phyloP scores from a whole-genome alignment of 2,329 filamentous ascomycete genomes.

The Diplodia intermedia region DNA sequence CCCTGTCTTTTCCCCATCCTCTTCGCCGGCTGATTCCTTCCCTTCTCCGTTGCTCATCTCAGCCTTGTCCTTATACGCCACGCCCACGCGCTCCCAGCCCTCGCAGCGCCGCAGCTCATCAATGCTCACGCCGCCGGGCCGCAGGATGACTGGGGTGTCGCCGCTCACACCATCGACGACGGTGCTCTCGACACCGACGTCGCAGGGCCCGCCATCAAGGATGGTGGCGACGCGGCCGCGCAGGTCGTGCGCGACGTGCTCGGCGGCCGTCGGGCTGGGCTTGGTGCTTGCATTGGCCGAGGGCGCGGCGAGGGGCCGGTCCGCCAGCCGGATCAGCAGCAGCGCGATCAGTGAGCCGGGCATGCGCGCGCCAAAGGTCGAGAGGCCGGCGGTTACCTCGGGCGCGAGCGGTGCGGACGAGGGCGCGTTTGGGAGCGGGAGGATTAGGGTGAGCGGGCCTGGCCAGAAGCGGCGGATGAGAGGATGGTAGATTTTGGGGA shows the following conservation, averaged over 20 bases:
- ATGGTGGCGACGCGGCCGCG: constrained; percentile 83
- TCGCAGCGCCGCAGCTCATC: constrained; percentile 75
- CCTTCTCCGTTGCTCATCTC: constrained; percentile 57
- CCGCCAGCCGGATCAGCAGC: constrained; percentile 80
- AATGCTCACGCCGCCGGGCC: constrained; percentile 86
- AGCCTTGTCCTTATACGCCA: constrained; percentile 79
- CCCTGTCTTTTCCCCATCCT: constrained; percentile 74
- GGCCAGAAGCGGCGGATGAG: constrained; percentile 91
- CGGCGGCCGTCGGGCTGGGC: constrained; percentile 87
- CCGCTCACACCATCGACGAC: constrained; percentile 90
- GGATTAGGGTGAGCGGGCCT: constrained; percentile 87
- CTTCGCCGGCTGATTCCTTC: constrained; percentile 60
- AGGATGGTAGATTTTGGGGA: constrained; percentile 78
- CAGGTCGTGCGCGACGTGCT: constrained; percentile 87
- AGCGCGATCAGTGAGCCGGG: constrained; percentile 84
- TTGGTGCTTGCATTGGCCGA: constrained; percentile 95
- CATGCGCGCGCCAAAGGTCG: constrained; percentile 89
- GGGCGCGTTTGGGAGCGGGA: constrained; percentile 69
- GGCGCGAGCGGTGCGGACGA: constrained; percentile 74
- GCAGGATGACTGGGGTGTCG: constrained; percentile 77
- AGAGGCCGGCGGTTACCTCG: constrained; percentile 87
- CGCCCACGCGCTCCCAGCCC: constrained; percentile 81
- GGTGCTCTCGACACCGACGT: constrained; percentile 93
- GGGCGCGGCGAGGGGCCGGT: constrained; percentile 83
- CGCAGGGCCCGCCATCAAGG: constrained; percentile 84